Conservation (phyloP, 345 rosid genomes). For the Syzygium grande region DNA sequence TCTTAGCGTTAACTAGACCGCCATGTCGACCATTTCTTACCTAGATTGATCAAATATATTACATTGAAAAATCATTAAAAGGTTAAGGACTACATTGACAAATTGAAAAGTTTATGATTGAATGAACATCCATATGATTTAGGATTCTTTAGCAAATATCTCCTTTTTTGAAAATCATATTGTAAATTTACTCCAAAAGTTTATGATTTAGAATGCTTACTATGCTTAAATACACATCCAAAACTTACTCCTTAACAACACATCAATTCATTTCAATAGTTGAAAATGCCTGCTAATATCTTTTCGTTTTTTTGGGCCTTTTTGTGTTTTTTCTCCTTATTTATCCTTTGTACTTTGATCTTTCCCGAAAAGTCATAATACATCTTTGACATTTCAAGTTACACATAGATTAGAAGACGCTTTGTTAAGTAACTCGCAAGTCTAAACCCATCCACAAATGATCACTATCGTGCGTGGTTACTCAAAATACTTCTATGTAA, state of each 20-base stretch:
- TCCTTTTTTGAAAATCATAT: neutral
- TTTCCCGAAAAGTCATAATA: neutral
- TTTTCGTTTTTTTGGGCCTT: rapidly evolving
- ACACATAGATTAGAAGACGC: neutral
- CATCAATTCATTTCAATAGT: neutral
- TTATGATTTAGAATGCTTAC: neutral
- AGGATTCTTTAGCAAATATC: neutral
- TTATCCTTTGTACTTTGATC: neutral
- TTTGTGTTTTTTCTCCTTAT: neutral
- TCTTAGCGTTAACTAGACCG: no score
- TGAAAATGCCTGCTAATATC: neutral
- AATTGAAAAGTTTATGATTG: neutral
- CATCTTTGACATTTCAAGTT: neutral
- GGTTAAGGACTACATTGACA: neutral
- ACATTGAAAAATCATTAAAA: neutral
- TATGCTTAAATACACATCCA: neutral
- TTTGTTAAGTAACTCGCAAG: neutral
- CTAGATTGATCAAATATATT: neutral
- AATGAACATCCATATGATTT: rapidly evolving
- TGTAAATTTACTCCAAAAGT: neutral
- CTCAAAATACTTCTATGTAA: neutral
- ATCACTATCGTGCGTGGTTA: neutral
- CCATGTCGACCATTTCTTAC: no score
- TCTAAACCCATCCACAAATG: neutral
- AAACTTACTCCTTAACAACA: neutral